These are phyloP conservation scores for Orbilia brochopaga DNA, from an alignment of 2,329 filamentous ascomycete genomes.

Conservation along the genomic window DNA sequence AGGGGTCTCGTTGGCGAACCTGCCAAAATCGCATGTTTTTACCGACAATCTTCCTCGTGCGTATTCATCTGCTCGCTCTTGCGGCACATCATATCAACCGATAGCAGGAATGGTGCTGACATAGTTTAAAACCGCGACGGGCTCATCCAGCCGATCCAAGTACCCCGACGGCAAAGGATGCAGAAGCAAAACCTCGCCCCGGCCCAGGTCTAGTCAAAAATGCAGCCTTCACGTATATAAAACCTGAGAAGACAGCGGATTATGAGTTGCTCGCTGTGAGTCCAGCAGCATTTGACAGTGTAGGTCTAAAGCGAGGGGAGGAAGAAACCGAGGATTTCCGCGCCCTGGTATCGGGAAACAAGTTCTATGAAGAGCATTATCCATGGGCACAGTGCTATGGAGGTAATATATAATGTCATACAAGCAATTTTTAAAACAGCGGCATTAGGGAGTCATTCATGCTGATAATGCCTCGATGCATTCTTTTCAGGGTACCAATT, in stretches of 20 bases:
- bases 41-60: slow-evolving; percentile 62
- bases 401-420: slow-evolving; percentile 60
- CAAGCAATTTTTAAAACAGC: no score
- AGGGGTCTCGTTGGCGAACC: slow-evolving; percentile 59
- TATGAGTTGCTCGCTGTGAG: slow-evolving; percentile 84
- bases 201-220: slow-evolving; percentile 81
- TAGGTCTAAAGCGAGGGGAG: slow-evolving; percentile 75
- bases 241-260: slow-evolving; percentile 71
- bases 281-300: slow-evolving; percentile 74
- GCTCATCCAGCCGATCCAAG: slow-evolving; percentile 68
- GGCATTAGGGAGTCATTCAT: background rate
- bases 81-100: background rate
- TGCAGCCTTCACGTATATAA: slow-evolving; percentile 88
- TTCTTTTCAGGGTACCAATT: slow-evolving; percentile 52
- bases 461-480: slow-evolving; percentile 11
- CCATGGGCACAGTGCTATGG: slow-evolving; percentile 99
- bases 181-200: slow-evolving; percentile 79
- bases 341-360: slow-evolving; percentile 79
- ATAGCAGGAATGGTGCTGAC: background rate
- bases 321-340: slow-evolving; percentile 75
- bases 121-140: background rate
- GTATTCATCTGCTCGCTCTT: background rate
- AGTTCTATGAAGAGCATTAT: slow-evolving; percentile 77
- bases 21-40: slow-evolving; percentile 71
- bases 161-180: slow-evolving; percentile 80